Conservation (phyloP, 768 basidiomycete species). For the Basidioascus undulatus region DNA sequence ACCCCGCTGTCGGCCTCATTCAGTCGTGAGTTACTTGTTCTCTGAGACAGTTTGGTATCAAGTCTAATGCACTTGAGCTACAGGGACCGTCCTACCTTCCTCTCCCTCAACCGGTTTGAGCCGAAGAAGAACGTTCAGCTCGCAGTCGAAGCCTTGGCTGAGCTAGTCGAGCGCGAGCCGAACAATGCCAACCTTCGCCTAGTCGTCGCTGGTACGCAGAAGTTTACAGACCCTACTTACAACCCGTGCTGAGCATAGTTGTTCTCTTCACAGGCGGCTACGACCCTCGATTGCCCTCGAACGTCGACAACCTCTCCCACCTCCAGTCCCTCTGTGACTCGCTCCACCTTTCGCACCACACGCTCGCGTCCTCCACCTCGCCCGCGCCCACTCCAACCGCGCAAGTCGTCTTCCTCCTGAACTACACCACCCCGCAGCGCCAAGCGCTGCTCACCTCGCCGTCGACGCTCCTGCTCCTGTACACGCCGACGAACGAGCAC, state of each 20-base stretch:
- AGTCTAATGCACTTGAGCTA: background rate
- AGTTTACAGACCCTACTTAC: background rate
- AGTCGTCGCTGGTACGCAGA: conserved; percentile 42
- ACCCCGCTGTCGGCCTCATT: too few relatives aligned
- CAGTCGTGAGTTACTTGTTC: too few relatives aligned
- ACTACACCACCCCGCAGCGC: conserved; percentile 66
- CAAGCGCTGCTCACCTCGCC: conserved; percentile 46
- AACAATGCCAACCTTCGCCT: conserved; percentile 29
- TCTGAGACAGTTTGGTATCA: conserved; percentile 2
- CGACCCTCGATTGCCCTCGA: conserved; percentile 67
- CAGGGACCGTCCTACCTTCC: conserved; percentile 42
- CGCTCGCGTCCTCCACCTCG: conserved; percentile 7
- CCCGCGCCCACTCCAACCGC: conserved; percentile 19
- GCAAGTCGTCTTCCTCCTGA: conserved; percentile 67
- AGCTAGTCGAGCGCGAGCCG: conserved; percentile 19
- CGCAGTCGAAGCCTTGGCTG: conserved; percentile 57
- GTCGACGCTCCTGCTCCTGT: conserved; percentile 50
- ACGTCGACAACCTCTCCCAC: conserved; percentile 34
- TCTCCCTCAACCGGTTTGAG: conserved; percentile 84
- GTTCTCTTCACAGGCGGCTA: conserved; percentile 41
- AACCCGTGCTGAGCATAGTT: background rate
- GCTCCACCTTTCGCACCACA: conserved; percentile 26
- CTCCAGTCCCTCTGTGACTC: conserved; percentile 36
- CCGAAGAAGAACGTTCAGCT: conserved; percentile 74
- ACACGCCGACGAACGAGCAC: conserved; percentile 87